Percentiles rank a stretch among this genome's conserved stretches.
Conservation (phyloP, 352 stramenopile species). For the Globisporangium solare region DNA sequence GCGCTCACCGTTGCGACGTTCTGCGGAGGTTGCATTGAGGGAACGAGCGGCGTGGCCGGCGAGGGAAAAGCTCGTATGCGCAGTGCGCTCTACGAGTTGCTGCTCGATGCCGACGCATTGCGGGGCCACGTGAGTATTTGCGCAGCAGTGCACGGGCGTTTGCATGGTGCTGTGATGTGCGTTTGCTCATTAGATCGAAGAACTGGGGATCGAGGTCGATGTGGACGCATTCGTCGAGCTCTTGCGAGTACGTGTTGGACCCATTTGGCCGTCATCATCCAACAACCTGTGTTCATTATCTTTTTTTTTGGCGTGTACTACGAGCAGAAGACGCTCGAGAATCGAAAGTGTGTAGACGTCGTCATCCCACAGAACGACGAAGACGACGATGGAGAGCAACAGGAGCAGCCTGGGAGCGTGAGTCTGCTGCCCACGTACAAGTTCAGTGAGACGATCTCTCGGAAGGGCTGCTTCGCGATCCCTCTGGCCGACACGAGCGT, state of each 20-base stretch:
- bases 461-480: constrained; percentile 44
- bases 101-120: constrained; percentile 15
- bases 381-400: background rate
- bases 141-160: too few species aligned
- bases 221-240: constrained; percentile 25
- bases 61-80: background rate
- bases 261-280: background rate
- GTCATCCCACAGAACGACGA: constrained; percentile 16
- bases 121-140: constrained; percentile 3
- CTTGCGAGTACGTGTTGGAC: constrained; percentile 22
- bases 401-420: constrained; percentile 6
- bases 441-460: constrained; percentile 50
- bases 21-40: too few species aligned
- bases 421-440: constrained; percentile 52
- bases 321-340: constrained; percentile 36
- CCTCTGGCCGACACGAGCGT: constrained; percentile 24
- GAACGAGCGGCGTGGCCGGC: background rate
- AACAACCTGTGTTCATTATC: too few species aligned
- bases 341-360: constrained; percentile 34
- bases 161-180: background rate
- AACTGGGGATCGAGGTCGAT: constrained; percentile 51
- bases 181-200: constrained; percentile 32
- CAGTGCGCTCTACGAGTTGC: constrained; percentile 28
- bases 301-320: too few species aligned
- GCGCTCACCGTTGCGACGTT: constrained; percentile 31